Conservation (phyloP, 2,329 filamentous ascomycete genomes). For the Apiospora phragmitis region DNA sequence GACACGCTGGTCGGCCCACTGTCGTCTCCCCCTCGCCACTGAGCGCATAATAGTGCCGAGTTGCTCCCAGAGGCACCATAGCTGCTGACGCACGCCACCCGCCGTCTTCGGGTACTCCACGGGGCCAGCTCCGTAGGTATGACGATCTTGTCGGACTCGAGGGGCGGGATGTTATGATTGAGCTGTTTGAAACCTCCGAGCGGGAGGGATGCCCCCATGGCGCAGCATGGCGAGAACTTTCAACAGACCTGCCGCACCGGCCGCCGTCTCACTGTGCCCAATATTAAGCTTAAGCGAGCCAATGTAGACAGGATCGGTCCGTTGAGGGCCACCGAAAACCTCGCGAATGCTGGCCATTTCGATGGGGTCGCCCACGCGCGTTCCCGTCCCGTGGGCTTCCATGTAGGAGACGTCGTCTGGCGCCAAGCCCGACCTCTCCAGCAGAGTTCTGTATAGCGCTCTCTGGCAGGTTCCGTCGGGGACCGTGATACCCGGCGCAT, state of each 20-base stretch:
- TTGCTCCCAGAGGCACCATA: conserved; percentile 40
- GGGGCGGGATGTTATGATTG: conserved; percentile 23
- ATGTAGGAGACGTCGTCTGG: conserved; percentile 21
- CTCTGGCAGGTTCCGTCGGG: conserved; percentile 28
- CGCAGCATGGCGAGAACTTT: conserved; percentile 30
- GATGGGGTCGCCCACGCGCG: conserved; percentile 19
- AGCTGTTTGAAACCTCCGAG: conserved; percentile 26
- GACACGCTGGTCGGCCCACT: neutral
- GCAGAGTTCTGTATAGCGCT: conserved; percentile 25
- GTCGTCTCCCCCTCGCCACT: neutral
- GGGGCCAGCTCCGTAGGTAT: neutral
- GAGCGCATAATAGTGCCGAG: conserved; percentile 23
- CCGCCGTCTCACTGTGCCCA: conserved; percentile 27
- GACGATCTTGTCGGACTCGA: neutral
- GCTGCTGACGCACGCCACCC: conserved; percentile 29
- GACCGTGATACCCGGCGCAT: conserved; percentile 28
- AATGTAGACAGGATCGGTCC: conserved; percentile 29
- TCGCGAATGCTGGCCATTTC: neutral
- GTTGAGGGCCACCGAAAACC: neutral
- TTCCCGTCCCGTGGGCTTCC: conserved; percentile 49
- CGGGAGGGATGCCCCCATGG: conserved; percentile 20
- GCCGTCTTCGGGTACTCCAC: neutral
- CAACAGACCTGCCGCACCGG: conserved; percentile 26
- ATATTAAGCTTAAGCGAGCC: conserved; percentile 27
- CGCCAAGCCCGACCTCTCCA: conserved; percentile 12